Evolutionary conservation across 345 rosid species (phyloP).

Genomic region (Acer saccharum): DNA sequence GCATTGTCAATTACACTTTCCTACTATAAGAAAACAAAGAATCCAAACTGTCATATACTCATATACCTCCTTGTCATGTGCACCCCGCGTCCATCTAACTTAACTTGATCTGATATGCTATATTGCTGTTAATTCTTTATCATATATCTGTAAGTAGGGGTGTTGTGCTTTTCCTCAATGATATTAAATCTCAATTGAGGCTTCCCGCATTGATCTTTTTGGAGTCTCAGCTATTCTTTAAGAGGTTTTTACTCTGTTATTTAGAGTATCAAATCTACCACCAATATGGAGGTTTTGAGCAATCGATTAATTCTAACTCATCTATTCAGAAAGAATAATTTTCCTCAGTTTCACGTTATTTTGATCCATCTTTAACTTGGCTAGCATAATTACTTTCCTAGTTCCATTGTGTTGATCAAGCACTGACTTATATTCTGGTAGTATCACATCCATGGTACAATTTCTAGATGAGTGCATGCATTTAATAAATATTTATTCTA

Average conservation of each 20-base stretch:
- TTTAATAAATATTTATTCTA: not conserved
- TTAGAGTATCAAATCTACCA: not conserved
- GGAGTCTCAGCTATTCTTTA: not conserved
- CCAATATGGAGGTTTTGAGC: not conserved
- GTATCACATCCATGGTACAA: not conserved
- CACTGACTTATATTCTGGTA: not conserved
- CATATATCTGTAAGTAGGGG: not conserved
- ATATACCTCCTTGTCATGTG: not conserved
- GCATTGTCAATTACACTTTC: not conserved
- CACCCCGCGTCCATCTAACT: not conserved
- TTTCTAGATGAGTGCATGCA: not conserved
- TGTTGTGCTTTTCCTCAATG: not conserved
- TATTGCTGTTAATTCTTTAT: not conserved
- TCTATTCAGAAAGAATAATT: not conserved
- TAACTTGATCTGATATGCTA: not conserved
- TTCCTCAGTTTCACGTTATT: not conserved
- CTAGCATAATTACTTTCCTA: not conserved
- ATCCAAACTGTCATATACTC: not conserved
- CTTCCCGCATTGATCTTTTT: not conserved
- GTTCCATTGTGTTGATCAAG: not conserved
- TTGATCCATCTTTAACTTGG: not conserved
- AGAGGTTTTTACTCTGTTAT: not conserved
- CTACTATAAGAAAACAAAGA: not conserved
- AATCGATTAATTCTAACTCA: not conserved
- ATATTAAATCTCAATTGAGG: not conserved